Base-by-base conservation (phyloP, 2,329 filamentous ascomycete genomes). In the Coleophoma eucalyptorum region DNA sequence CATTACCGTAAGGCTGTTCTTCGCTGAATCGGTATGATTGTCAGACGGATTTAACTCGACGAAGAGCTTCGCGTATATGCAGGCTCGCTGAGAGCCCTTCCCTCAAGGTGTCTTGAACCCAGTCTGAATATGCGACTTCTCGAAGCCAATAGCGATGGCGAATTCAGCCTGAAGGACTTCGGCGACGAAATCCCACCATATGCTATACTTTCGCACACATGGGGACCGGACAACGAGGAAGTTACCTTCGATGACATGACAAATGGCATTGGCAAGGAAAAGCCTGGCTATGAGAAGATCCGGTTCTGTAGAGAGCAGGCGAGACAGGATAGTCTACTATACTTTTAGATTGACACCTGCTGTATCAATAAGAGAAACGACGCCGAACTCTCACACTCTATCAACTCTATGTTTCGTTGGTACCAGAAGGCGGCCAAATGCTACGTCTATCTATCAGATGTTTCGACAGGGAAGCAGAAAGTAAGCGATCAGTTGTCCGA, bases 181-280 rank as follows among this genome's bases (percentile, higher is more conserved):
- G 40, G 48, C 35, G 43, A 52, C 40, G 55, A 59, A 32, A 59
- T 56, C 15, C 35, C 46, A 15, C n/a, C n/a, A n/a, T 61, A 59
- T 55, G 57, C 57, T 7, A 62, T 59, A 41, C 58, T 60, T 38
- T 58, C 55, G 15, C 55, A 60, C 49, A 61, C 47, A 48, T 62
- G 56, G 51, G 56, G 38, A 52, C n/a, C n/a, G n/a, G n/a, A n/a
- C n/a, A 21, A 5, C 13, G 50, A 55, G 19, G 51, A 56, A 49
- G 49, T 51, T 19, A 56, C 54, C 13, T 55, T 48, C 13, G 18
- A 50, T 12, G 46, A 57, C 32, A 12, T 57, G 43, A 43, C 6
- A 44, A 34, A 52, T 2, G 35, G 43, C 5, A 42, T 16, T 16
- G 19, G 46, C 15, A 40, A 46, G 32, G 37, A 21, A 13, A 57